Evolutionary conservation across 805 yeast genomes (phyloP), one percentile per base, ranked within the genome.

Genomic region (Candida sphagnicola): DNA sequence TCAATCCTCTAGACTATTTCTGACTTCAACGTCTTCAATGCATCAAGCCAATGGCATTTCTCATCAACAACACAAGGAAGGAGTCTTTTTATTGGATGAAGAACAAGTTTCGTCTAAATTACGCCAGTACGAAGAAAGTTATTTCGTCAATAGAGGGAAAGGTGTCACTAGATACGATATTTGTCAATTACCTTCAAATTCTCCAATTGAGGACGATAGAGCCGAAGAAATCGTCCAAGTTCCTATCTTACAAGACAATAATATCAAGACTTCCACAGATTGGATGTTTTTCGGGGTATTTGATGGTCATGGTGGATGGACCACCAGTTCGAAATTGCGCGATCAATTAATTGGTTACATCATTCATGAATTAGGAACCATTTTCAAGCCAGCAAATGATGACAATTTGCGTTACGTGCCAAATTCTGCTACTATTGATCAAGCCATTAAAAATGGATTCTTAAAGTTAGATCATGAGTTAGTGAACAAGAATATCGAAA

Each of bases 221-320:
- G 77, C 91, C 2, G 98, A 90, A 54, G 83, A 82, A 45, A 78
- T 85, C 25, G 77, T 85, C 6, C 85, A 83, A 39, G 81, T 82
- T 1, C 86, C 89, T 4, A 66, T 84, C n/a, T 55, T 69, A 40
- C 79, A 77, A 50, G 86, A 81, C 41, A 78, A 77, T 43, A 70
- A 77, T 38, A 58, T 68, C 34, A 74, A 47, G 70, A 73, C 59
- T 51, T 65, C 50, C 48, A 72, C 64, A 1, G 96, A 91, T 59
- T 83, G 96, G 85, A 84, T 85, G 75, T 88, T 93, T 56, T 93
- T 95, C 77, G 96, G 98, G 4, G 78, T 93, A 0, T 91, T 83
- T 57, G 99, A 93, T 61, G 99, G 99, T 10, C 99, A 93, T 61
- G 89, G 95, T 3, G 99, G 99, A 16, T 89, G 95, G 80, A 85